Evolutionary conservation across 129 eudicot genomes (phyloP), one percentile per base, ranked within the genome.

Genomic region (Arctium lappa): DNA sequence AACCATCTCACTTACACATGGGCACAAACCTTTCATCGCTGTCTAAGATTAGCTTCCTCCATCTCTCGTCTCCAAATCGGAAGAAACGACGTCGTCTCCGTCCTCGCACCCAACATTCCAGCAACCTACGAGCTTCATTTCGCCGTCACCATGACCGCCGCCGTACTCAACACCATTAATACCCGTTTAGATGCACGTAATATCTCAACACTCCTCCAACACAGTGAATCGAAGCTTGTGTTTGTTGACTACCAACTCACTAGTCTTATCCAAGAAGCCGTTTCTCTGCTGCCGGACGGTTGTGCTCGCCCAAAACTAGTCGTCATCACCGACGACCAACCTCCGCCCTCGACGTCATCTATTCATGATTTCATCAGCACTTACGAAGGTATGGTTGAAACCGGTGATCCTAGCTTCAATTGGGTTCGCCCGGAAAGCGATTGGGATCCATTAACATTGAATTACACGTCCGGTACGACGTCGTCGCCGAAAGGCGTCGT

Each of bases 91-190:
- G 88, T 93, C 31, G 93, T 93, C 0, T 93, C 97, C 0, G 96
- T 93, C 3, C 69, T 91, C 72, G 96, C 96, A 8, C 96, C 97
- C 56, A 93, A 93, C 62, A 82, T 87, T 50, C 96, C 97, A 34
- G 97, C 97, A 16, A 29, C 85, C 69, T 85, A 85, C 22, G 87
- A 85, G 77, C 87, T 85, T 38, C 87, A 85, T 38, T 85, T 74
- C 3, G 87, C 73, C 3, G 53, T 40, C 63, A 6, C 87, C 73
- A 85, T 85, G 84, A 16, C 77, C 60, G 87, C 84, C 15, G 87
- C 84, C 1, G 34, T 85, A 37, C 66, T 85, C 30, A 85, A 85
- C 80, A 79, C 87, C 27, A 85, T 85, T 3, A 85, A 85, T 16
- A 73, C 84, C 16, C 87, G 84, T 18, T 85, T 85, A 13, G 87